Conservation (phyloP, 441 rosid genomes). For the Rhodomyrtus psidioides region DNA sequence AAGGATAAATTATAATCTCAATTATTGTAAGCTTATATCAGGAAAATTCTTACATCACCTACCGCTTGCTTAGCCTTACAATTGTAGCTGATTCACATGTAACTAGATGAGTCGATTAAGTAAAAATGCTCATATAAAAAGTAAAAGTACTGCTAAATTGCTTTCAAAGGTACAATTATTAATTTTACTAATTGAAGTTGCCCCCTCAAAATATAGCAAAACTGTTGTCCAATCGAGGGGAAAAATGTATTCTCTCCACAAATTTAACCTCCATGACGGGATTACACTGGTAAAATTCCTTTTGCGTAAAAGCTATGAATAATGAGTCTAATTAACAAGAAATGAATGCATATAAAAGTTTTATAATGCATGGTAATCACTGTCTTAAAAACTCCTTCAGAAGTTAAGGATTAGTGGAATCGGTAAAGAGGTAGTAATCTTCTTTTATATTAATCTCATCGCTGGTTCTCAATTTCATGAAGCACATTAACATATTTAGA, state of each 20-base stretch:
- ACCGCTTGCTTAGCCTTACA: not conserved
- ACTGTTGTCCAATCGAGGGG: not conserved
- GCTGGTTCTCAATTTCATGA: too few species aligned
- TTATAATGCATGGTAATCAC: too few species aligned
- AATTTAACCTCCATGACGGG: not conserved
- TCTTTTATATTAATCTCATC: too few species aligned
- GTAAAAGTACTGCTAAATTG: not conserved
- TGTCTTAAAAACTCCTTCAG: too few species aligned
- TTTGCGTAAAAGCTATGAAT: not conserved
- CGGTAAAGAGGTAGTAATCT: too few species aligned
- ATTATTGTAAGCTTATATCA: too few species aligned
- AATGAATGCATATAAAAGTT: too few species aligned
- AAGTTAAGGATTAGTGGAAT: too few species aligned
- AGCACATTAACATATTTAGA: too few species aligned
- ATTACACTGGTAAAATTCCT: not conserved
- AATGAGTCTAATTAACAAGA: not conserved
- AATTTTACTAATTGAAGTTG: not conserved
- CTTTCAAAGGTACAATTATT: rapidly evolving
- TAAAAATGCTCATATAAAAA: not conserved
- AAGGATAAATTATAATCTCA: too few species aligned
- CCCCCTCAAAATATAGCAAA: not conserved
- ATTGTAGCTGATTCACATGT: not conserved
- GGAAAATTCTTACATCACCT: not conserved
- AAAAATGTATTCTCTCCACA: not conserved
- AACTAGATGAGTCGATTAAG: not conserved